Evolutionary conservation across 2,329 filamentous ascomycete genomes (phyloP).

Genomic region (Phyllosticta paracitricarpa): DNA sequence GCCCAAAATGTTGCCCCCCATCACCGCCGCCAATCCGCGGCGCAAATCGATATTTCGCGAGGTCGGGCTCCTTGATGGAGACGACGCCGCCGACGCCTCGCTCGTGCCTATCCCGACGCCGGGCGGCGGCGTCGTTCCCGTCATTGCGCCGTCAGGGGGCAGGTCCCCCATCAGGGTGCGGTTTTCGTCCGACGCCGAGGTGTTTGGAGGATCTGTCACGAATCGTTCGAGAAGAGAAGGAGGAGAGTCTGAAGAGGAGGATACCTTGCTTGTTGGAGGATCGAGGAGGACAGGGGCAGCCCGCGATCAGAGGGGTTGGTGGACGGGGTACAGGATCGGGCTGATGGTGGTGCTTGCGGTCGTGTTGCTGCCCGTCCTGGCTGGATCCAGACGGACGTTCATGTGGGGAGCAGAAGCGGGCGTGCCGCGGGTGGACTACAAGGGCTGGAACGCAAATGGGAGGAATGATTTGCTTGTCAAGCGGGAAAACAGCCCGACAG

Average conservation of each 20-base stretch:
- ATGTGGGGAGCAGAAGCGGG: background rate
- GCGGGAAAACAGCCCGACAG: constrained; percentile 22
- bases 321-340: background rate
- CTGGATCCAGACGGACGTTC: background rate
- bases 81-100: background rate
- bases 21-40: constrained; percentile 3
- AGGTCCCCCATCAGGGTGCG: background rate
- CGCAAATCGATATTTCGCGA: constrained; percentile 9
- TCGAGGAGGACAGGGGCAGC: background rate
- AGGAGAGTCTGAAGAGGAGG: background rate
- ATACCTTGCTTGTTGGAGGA: background rate
- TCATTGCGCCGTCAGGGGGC: background rate
- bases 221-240: background rate
- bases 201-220: background rate
- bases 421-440: background rate
- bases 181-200: background rate
- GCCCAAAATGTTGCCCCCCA: constrained; percentile 2
- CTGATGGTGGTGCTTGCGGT: background rate
- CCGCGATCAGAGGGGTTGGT: background rate
- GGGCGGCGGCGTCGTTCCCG: background rate
- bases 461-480: constrained; percentile 2
- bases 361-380: background rate
- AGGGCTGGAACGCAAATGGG: background rate
- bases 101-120: background rate
- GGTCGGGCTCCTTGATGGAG: constrained; percentile 1